These are phyloP conservation scores for Trichocomaceae sp. DNA, from an alignment of 2,329 filamentous ascomycete genomes.

Conservation along the genomic window DNA sequence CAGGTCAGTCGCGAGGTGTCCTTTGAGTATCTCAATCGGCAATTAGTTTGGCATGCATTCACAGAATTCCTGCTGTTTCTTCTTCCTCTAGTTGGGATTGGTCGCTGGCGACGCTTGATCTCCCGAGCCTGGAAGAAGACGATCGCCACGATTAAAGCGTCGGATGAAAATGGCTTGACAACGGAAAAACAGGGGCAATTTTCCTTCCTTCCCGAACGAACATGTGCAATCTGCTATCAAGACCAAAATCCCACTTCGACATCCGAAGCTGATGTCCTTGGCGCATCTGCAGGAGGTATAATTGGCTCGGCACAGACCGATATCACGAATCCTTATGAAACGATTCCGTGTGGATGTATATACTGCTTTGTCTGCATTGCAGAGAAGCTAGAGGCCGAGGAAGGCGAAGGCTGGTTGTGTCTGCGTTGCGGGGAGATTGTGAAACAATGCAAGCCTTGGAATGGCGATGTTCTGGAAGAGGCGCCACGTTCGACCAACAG, in stretches of 20 bases:
- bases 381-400: slow-evolving; percentile 79
- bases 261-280: slow-evolving; percentile 69
- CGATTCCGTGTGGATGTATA: slow-evolving; percentile 79
- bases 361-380: slow-evolving; percentile 98
- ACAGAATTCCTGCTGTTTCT: slow-evolving; percentile 97
- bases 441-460: slow-evolving; percentile 84
- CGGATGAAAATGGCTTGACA: slow-evolving; percentile 42
- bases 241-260: slow-evolving; percentile 72
- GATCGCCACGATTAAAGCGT: slow-evolving; percentile 52
- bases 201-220: slow-evolving; percentile 80
- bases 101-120: slow-evolving; percentile 88
- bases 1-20: slow-evolving; percentile 87
- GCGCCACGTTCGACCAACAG: slow-evolving; percentile 26
- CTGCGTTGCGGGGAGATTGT: slow-evolving; percentile 78
- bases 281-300: slow-evolving; percentile 66
- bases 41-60: slow-evolving; percentile 99
- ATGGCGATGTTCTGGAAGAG: slow-evolving; percentile 67
- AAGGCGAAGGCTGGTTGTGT: slow-evolving; percentile 90
- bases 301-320: slow-evolving; percentile 85
- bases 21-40: slow-evolving; percentile 94
- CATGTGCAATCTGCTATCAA: slow-evolving; percentile 94
- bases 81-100: slow-evolving; percentile 91
- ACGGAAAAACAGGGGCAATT: slow-evolving; percentile 61
- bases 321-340: slow-evolving; percentile 92
- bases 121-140: slow-evolving; percentile 77